A percentile compares a stretch with the other conserved stretches of the same genome.
Evolutionary conservation across 2,329 filamentous ascomycete species (phyloP).

Genomic region (Colletotrichum paranaense): DNA sequence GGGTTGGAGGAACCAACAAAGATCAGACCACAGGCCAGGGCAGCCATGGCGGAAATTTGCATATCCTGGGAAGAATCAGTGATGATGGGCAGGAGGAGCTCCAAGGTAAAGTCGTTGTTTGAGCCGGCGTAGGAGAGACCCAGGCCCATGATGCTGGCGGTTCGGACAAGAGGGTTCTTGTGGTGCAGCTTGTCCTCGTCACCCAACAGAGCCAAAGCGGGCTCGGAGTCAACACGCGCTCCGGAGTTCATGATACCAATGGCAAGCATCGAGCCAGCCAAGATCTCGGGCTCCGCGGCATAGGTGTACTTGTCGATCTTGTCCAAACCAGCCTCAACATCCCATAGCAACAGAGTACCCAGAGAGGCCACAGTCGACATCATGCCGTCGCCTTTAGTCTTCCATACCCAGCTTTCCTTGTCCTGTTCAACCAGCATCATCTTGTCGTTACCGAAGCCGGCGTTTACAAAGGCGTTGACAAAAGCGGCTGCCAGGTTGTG

Average conservation of each 20-base stretch:
- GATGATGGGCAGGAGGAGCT: constrained; percentile 87
- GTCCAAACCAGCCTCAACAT: constrained; percentile 90
- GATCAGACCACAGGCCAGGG: constrained; percentile 87
- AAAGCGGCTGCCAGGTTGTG: constrained; percentile 97
- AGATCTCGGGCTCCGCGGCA: constrained; percentile 82
- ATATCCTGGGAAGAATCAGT: constrained; percentile 87
- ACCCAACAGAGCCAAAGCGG: constrained; percentile 86
- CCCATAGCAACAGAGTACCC: constrained; percentile 92
- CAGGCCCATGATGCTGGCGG: constrained; percentile 94
- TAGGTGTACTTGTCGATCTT: constrained; percentile 97
- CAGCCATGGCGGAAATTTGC: constrained; percentile 97
- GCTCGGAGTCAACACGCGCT: constrained; percentile 88
- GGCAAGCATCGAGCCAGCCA: constrained; percentile 90
- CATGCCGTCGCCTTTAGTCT: constrained; percentile 98
- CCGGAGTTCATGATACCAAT: constrained; percentile 97
- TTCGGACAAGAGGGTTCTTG: constrained; percentile 81
- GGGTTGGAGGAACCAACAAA: constrained; percentile 94
- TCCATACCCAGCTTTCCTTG: constrained; percentile 97
- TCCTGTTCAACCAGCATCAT: constrained; percentile 94
- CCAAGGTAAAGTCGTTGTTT: constrained; percentile 89
- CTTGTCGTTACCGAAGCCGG: constrained; percentile 95
- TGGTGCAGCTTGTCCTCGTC: constrained; percentile 83
- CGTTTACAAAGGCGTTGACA: constrained; percentile 97
- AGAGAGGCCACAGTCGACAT: constrained; percentile 94
- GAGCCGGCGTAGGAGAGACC: constrained; percentile 95